Base-by-base conservation (phyloP, 169 alveolate species). In the Amoebophrya sp. region DNA sequence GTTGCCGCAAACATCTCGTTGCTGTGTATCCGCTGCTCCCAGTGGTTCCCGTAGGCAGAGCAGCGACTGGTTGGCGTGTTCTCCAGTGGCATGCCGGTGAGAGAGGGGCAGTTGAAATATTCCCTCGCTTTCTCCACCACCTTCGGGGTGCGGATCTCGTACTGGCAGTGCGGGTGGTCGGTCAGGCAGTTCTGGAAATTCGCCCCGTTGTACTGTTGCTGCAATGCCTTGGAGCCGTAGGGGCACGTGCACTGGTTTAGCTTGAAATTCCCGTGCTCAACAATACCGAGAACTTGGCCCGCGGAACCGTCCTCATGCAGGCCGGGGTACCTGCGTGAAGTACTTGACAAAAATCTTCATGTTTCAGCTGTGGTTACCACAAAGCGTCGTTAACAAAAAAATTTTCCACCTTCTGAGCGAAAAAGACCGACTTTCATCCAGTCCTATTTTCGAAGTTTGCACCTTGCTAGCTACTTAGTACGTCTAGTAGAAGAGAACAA, bases 151-250 rank as follows among this genome's bases (percentile, higher is more conserved):
- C 83, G 83, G 83, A 66, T 66, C 35, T 66, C 83, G 35, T 25
- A 66, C 35, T 66, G 83, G 83, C 83, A 66, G 35, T 66, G 83
- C 7, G 83, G 83, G 83, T 66, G 83, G 10, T 66, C 83, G 39
- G 12, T 66, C 35, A 66, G 83, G 83, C 83, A 66, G 39, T 66
- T 25, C 7, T 25, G 39, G 18, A 66, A 66, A 7, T 66, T 66
- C 32, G 2, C 18, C 38, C 83, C 83, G 83, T 18, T 1, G 35
- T 25, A 66, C 32, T 2, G 10, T 25, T 18, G 29, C 7, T 66
- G 83, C 35, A 7, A 2, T 7, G 83, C 29, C 7, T 12, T 7
- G 32, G 39, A 25, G 1, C 83, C 83, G 83, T 66, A 66, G 39
- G 83, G 83, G 32, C 83, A 66, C 12, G 83, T 25, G 83, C 83